Evolutionary conservation across 1,284 basidiomycete species (phyloP), one percentile per base, ranked within the genome.

Genomic region (Paramarasmius palmivorus): DNA sequence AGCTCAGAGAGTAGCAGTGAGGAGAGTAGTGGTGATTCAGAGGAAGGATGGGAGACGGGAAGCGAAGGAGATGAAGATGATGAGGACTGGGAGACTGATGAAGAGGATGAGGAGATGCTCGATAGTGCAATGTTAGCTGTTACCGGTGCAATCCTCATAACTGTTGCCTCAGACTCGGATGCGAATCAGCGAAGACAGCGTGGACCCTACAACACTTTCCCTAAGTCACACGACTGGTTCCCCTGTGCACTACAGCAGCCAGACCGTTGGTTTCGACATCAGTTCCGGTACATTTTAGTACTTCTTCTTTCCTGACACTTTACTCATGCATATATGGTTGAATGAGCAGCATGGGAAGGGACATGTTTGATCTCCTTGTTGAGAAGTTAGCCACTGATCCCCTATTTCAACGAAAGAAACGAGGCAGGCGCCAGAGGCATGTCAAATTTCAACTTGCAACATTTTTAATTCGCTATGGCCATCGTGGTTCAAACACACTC

Each of bases 371-470:
- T 26, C 26, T 17, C 9, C 20, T 62, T 2, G 57, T 62, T 1
- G 20, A 17, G 10, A 9, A 57, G 4, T 52, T 63, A 3, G 17
- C 54, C n/a, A 9, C 4, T 3, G 56, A 61, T 50, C 38, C 44
- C 6, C 52, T 63, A 19, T 64, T 64, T 25, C n/a, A n/a, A n/a
- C n/a, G n/a, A n/a, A 9, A 20, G 5, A 35, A 4, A 15, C 53
- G 58, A 2, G 53, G 50, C 15, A 46, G 54, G 8, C 57, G 50
- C 3, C 62, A 64, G 52, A 39, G 55, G 2, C 62, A 62, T 25
- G 48, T 59, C 2, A 52, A 50, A 17, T 63, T 58, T 41, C 61
- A 62, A 25, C 48, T 63, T 2, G 59, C 53, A 9, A 49, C 50
- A 15, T 58, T 58, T 38, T 37, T 58, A 15, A 34, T 58, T 17